These are phyloP conservation scores for Coemansia sp. DNA, from an alignment of 192 early-diverging fungal genomes.

Conservation along the genomic window DNA sequence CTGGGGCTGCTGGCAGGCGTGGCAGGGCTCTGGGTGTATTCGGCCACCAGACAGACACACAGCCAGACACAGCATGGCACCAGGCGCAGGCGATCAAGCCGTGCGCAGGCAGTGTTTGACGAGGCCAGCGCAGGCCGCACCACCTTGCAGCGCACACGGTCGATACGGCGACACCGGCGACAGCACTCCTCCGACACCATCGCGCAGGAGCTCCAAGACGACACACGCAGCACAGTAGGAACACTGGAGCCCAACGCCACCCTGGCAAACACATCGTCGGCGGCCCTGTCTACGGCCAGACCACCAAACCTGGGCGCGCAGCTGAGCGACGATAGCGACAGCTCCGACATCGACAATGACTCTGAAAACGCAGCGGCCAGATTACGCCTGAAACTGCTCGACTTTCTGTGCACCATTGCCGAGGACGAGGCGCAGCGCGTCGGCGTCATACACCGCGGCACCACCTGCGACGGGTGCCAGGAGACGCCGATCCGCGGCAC, in stretches of 20 bases:
- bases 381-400: constrained; percentile 51
- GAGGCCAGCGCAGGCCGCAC: too few relatives aligned
- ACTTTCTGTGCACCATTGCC: constrained; percentile 77
- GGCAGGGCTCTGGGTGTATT: constrained; percentile 40
- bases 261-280: too few relatives aligned
- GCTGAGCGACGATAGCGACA: not conserved
- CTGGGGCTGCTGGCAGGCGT: constrained; percentile 39
- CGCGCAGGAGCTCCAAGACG: constrained; percentile 14
- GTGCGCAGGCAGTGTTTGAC: too few relatives aligned
- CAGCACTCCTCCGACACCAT: constrained; percentile 20
- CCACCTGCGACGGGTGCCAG: constrained; percentile 90
- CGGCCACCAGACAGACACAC: constrained; percentile 10
- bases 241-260: too few relatives aligned
- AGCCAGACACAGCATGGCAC: not conserved
- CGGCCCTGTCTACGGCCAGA: too few relatives aligned
- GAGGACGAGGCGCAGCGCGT: constrained; percentile 75
- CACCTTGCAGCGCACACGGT: constrained; percentile 25
- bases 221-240: too few relatives aligned
- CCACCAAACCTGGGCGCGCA: too few relatives aligned
- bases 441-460: constrained; percentile 68
- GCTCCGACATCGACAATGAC: constrained; percentile 1
- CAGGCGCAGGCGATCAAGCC: too few relatives aligned
- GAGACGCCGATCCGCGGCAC: constrained; percentile 83
- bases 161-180: constrained; percentile 40
- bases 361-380: not conserved